Conservation (phyloP, 371 early-diverging fungal species). For the Mortierella sp. region DNA sequence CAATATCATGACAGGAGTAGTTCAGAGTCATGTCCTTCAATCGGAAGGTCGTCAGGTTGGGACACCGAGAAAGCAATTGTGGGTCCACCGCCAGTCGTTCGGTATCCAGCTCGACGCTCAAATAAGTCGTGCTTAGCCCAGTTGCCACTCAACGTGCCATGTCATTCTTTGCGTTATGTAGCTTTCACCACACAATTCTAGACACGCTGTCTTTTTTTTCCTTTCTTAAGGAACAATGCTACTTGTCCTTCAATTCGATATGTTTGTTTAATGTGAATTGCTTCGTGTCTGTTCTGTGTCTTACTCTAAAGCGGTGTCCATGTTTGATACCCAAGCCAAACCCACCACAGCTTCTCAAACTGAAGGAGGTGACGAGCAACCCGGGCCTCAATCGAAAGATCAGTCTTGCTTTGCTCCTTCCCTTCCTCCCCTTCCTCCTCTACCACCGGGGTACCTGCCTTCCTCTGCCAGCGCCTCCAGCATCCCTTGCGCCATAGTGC, state of each 20-base stretch:
- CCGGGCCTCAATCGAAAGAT: background rate
- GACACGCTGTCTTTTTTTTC: no score
- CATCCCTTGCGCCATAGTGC: background rate
- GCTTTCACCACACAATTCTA: no score
- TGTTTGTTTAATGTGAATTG: background rate
- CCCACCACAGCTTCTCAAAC: background rate
- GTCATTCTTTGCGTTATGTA: no score
- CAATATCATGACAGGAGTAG: background rate
- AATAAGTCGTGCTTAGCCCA: background rate
- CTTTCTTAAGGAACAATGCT: no score
- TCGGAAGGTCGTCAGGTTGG: background rate
- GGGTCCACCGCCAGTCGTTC: background rate
- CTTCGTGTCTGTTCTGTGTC: background rate
- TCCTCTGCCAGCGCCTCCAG: background rate
- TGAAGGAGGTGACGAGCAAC: background rate
- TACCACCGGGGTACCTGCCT: background rate
- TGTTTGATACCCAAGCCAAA: background rate
- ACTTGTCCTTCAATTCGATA: no score
- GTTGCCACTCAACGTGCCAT: no score
- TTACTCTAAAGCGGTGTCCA: background rate
- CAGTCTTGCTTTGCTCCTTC: background rate
- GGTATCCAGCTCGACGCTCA: background rate
- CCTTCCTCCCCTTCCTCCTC: fast-evolving
- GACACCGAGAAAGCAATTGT: background rate
- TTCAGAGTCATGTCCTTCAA: background rate